phyloP scores from a whole-genome alignment of 805 yeast genomes.

The Komagataella ulmi region DNA sequence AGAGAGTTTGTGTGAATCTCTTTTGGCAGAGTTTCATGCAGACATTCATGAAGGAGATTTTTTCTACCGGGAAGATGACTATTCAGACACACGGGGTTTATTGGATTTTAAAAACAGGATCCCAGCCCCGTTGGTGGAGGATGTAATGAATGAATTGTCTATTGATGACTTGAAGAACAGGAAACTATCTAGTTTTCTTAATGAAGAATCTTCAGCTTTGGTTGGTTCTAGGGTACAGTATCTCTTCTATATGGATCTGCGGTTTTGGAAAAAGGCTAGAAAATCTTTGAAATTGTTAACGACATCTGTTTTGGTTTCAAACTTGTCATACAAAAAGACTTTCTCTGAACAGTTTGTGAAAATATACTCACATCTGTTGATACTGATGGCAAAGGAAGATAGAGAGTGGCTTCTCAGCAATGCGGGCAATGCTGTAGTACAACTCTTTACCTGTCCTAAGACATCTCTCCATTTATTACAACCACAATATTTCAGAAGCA shows the following conservation, averaged over 20 bases:
- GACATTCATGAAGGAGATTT: slow-evolving; percentile 9
- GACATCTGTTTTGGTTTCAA: slow-evolving; percentile 43
- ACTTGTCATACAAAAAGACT: slow-evolving; percentile 27
- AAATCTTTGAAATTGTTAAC: slow-evolving; percentile 31
- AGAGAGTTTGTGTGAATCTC: slow-evolving; percentile 25
- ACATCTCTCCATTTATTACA: slow-evolving; percentile 26
- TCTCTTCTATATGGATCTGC: slow-evolving; percentile 42
- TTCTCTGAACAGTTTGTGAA: slow-evolving; percentile 41
- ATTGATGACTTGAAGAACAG: slow-evolving; percentile 11
- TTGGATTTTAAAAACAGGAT: slow-evolving; percentile 1
- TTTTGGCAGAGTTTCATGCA: slow-evolving; percentile 23
- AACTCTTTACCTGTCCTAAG: slow-evolving; percentile 29
- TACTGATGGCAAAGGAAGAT: slow-evolving; percentile 32
- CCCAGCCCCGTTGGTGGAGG: slow-evolving; percentile 3
- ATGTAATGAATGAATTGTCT: not conserved
- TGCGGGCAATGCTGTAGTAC: slow-evolving; percentile 20
- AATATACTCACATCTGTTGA: slow-evolving; percentile 36
- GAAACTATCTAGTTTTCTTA: slow-evolving; percentile 3
- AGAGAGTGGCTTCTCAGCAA: slow-evolving; percentile 32
- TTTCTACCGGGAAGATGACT: not conserved
- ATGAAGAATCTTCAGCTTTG: not conserved
- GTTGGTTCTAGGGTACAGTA: slow-evolving; percentile 38
- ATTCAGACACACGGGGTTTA: not conserved
- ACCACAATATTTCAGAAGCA: slow-evolving; percentile 23
- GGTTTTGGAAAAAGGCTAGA: slow-evolving; percentile 42